Percentiles rank a stretch among this genome's conserved stretches.
Evolutionary conservation across 106 monocot species (phyloP).

Genomic region (Dendrobium chrysotoxum): DNA sequence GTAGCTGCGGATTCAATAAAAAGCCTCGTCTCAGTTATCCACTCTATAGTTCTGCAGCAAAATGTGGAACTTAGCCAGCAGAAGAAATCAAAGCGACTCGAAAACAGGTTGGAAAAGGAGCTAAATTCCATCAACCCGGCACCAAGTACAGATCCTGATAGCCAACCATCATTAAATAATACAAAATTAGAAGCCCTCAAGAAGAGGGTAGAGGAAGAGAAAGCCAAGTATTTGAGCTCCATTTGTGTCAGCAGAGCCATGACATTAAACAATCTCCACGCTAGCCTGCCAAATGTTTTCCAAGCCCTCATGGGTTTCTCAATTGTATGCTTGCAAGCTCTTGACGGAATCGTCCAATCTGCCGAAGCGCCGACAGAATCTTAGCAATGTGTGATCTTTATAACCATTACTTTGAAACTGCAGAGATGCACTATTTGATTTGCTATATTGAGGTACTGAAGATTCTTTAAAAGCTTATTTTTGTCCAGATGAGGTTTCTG

Average conservation of each 20-base stretch:
- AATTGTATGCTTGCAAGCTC: conserved; percentile 43
- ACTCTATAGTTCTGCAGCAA: conserved; percentile 57
- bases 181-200: conserved; percentile 45
- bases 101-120: conserved; percentile 56
- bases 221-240: conserved; percentile 47
- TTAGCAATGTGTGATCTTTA: background rate
- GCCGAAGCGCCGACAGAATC: background rate
- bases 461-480: background rate
- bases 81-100: conserved; percentile 47
- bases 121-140: conserved; percentile 22
- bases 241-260: conserved; percentile 63
- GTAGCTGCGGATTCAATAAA: conserved; percentile 74
- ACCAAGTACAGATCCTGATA: background rate
- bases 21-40: conserved; percentile 60
- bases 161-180: conserved; percentile 12
- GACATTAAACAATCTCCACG: conserved; percentile 64
- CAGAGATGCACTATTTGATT: background rate
- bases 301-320: conserved; percentile 76
- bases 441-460: background rate
- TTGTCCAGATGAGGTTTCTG: background rate
- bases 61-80: conserved; percentile 51
- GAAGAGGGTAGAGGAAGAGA: conserved; percentile 69
- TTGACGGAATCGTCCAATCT: conserved; percentile 32
- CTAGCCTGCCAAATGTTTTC: conserved; percentile 83
- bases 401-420: background rate